Evolutionary conservation across 371 early-diverging fungal species (phyloP).

Genomic region (Mucor mucedo): DNA sequence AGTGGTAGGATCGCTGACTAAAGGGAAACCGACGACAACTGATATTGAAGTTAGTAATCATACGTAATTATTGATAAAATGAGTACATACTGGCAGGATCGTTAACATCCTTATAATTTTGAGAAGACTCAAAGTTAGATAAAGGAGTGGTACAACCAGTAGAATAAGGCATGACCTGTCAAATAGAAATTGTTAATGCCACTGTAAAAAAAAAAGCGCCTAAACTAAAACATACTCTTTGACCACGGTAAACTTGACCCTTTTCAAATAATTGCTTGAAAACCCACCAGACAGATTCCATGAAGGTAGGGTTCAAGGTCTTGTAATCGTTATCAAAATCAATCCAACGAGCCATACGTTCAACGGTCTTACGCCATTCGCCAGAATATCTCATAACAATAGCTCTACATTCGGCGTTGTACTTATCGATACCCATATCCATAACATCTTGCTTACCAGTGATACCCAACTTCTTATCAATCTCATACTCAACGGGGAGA

Average conservation of each 20-base stretch:
- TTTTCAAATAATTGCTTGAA: constrained; percentile 98
- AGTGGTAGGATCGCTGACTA: constrained; percentile 79
- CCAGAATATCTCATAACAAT: constrained; percentile 98
- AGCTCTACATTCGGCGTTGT: constrained; percentile 98
- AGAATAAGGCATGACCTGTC: constrained; percentile 98
- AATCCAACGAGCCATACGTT: constrained; percentile 99
- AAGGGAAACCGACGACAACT: constrained; percentile 97
- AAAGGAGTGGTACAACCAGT: constrained; percentile 97
- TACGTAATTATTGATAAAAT: background rate
- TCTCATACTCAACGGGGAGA: constrained; percentile 99
- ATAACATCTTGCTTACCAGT: constrained; percentile 91
- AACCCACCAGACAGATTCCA: constrained; percentile 89
- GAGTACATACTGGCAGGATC: constrained; percentile 85
- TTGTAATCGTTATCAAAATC: constrained; percentile 99
- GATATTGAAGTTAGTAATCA: constrained; percentile 1
- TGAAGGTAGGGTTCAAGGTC: constrained; percentile 69
- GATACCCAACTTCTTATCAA: constrained; percentile 98
- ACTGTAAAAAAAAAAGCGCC: no score
- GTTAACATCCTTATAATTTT: constrained; percentile 99
- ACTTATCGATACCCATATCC: constrained; percentile 98
- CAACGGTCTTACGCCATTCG: constrained; percentile 98
- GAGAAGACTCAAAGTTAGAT: constrained; percentile 99
- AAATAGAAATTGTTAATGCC: background rate
- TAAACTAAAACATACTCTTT: constrained; percentile 54
- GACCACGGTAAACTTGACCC: constrained; percentile 97